Evolutionary conservation across 495 filamentous ascomycete species (phyloP), one percentile per base, ranked within the genome.

Genomic region (Penicillium canariense): DNA sequence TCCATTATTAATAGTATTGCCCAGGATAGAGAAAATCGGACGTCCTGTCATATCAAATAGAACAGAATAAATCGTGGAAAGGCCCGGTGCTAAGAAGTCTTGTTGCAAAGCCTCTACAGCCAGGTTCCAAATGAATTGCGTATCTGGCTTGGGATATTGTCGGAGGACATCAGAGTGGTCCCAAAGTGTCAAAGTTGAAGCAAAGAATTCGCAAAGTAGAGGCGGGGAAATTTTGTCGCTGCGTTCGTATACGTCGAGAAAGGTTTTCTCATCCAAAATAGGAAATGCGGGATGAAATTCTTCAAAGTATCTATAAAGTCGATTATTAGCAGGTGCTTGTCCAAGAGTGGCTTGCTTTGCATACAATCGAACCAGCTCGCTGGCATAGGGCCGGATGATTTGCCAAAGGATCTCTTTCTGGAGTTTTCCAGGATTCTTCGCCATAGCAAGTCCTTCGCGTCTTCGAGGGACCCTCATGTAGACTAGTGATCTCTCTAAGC

Each of bases 161-260:
- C 43, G 22, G 3, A 46, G 43, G 8, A 46, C 14, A 30, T 46
- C 43, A 20, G 43, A 46, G 5, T 46, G 43, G 7, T 46, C 43
- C 43, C 43, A 46, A 10, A 46, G 26, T 20, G 43, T 46, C n/a
- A 46, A 11, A 30, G 43, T 27, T 2, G 28, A 14, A 17, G 43
- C 43, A 14, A 46, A 46, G 15, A 46, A 46, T 23, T 46, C 43
- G 25, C 43, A 46, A 14, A 46, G 43, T 15, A 46, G 43, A 46
- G 43, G 25, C 6, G 43, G 43, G 3, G 43, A 46, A 6, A 46
- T 46, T 11, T 46, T 46, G 14, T 46, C 26, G 9, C 26, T 5
- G 25, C 26, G 43, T 17, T 46, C 25, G 15, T 46, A 46, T 46
- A 46, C 28, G 8, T 46, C 43, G 14, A 46, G 43, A 23, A 46